Base-by-base conservation (phyloP, 495 filamentous ascomycete genomes). In the Lepidopterella palustris region DNA sequence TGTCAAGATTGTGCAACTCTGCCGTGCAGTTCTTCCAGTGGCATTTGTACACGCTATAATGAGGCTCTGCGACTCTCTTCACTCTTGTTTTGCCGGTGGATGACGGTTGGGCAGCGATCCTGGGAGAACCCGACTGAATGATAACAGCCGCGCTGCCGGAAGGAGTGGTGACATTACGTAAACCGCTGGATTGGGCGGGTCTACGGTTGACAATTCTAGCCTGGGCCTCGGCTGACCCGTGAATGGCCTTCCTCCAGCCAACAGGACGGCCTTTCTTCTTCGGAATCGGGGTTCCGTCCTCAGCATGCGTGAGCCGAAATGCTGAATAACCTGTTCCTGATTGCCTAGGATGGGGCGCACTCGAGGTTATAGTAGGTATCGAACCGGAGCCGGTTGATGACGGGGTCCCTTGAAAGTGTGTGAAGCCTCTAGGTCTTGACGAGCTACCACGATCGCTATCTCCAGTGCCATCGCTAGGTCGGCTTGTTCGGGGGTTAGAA, bases 1-100 rank as follows among this genome's bases (percentile, higher is more conserved):
- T 84, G 1, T 84, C 80, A 29, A 90, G 68, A 66, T 91, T 92
- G 62, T 92, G 88, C 3, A 93, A 74, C 67, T 90, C 80, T 0
- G 84, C 82, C 4, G 77, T 76, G 65, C 89, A 95, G 6, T 73
- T 69, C 35, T 77, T 67, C 88, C 87, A 90, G 31, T 73, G 63
- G 68, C 88, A 92, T 35, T 76, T 71, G 70, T 76, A 86, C 11
- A 82, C 71, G 39, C 70, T 69, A 59, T 78, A 80, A 32, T 59
- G 48, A 3, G 63, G 63, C 47, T 68, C 56, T 9, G 42, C 18
- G 11, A 47, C 24, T 2, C 15, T 23, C 26, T 21, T 28, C 5
- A 23, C 10, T 50, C 27, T 11, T 11, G 24, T 35, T 53, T 59
- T 52, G 11, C 21, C 21, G 24, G 47, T 49, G 1, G 45, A 25